phyloP scores from a whole-genome alignment of 371 early-diverging fungal genomes.

The Zychaea mexicana region DNA sequence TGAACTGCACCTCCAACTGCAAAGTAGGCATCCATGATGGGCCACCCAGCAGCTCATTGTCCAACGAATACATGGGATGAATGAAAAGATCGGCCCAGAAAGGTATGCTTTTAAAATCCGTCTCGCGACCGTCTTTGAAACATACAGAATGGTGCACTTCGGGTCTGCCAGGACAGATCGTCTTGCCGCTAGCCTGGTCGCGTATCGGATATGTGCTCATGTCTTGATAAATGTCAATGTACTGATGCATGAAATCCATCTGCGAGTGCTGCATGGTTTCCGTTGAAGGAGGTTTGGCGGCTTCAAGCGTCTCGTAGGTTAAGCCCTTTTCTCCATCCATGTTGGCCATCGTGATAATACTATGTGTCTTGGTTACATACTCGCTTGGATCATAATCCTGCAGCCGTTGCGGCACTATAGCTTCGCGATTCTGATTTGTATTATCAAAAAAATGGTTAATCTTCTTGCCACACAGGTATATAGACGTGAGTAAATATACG shows the following conservation, averaged over 20 bases:
- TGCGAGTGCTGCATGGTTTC: conserved; percentile 16
- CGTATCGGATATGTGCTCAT: neutral
- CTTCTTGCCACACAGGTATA: neutral
- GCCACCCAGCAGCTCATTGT: conserved; percentile 17
- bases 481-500: neutral
- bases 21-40: conserved; percentile 42
- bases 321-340: conserved; percentile 37
- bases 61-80: conserved; percentile 31
- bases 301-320: conserved; percentile 17
- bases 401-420: conserved; percentile 9
- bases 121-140: conserved; percentile 30
- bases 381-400: conserved; percentile 21
- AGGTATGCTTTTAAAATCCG: conserved; percentile 40
- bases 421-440: too few relatives aligned
- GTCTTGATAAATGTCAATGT: conserved; percentile 15
- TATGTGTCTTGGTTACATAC: conserved; percentile 28
- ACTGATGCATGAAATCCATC: conserved; percentile 24
- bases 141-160: conserved; percentile 28
- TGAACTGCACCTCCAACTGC: conserved; percentile 49
- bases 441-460: neutral
- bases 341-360: conserved; percentile 40
- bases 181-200: conserved; percentile 25
- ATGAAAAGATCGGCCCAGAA: conserved; percentile 44
- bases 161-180: conserved; percentile 21
- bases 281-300: conserved; percentile 14